Evolutionary conservation across 305 asterid genomes (phyloP).

Genomic region (Ilex paraguariensis): DNA sequence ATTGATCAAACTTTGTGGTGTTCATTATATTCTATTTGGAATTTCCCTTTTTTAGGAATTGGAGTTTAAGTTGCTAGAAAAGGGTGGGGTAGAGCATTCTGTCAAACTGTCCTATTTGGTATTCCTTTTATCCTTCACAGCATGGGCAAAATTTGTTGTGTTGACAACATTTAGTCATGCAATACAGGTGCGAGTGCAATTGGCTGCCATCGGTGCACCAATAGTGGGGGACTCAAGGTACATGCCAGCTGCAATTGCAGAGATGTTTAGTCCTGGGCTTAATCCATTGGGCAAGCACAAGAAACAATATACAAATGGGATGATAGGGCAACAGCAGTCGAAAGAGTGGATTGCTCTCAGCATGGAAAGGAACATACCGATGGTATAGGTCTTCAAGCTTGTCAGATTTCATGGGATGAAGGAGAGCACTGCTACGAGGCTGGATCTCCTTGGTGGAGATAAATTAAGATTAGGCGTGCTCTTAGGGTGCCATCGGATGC

Average conservation of each 20-base stretch:
- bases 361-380: slow-evolving; percentile 78
- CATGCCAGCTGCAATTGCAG: slow-evolving; percentile 78
- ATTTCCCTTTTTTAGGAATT: not conserved
- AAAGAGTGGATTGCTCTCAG: slow-evolving; percentile 69
- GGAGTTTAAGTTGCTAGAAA: not conserved
- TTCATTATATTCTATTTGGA: not conserved
- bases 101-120: not conserved
- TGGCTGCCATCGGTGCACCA: slow-evolving; percentile 80
- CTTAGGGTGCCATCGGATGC: no score
- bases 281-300: slow-evolving; percentile 61
- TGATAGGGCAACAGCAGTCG: slow-evolving; percentile 37
- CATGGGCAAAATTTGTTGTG: not conserved
- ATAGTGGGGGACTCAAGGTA: slow-evolving; percentile 86
- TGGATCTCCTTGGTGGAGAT: slow-evolving; percentile 86
- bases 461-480: slow-evolving; percentile 5
- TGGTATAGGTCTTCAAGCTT: slow-evolving; percentile 82
- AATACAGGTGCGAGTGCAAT: slow-evolving; percentile 72
- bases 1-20: no score
- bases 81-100: not conserved
- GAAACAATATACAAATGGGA: slow-evolving; percentile 29
- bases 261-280: slow-evolving; percentile 42
- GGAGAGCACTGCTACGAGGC: slow-evolving; percentile 60
- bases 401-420: slow-evolving; percentile 73
- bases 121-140: not conserved
- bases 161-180: slow-evolving; percentile 9